Base-by-base conservation (phyloP, 2,329 filamentous ascomycete genomes). In the Pseudopithomyces maydicus region DNA sequence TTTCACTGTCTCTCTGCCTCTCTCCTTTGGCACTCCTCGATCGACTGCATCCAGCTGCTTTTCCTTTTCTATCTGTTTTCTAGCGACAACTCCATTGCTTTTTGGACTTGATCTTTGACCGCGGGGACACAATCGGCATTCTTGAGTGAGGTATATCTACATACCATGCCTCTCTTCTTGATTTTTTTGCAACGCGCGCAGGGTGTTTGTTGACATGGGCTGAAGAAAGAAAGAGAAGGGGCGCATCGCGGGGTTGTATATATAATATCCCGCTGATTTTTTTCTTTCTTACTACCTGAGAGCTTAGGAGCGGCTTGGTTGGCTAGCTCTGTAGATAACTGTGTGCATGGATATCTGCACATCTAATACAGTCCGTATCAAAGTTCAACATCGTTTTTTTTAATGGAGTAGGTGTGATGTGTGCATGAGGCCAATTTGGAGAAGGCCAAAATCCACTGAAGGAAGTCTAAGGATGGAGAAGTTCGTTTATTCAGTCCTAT, bases 181-280 rank as follows among this genome's bases (percentile, higher is more conserved):
- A 6, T 50, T 41, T 17, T 19, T 19, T 41, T 19, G 14, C 6
- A 6, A 19, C n/a, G 38, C n/a, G 14, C 7, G 7, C 14, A 19
- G 38, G 47, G 22, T 50, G 47, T 50, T 41, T 32, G 29, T 50
- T 39, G 6, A 33, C 29, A 14, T 29, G 8, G 26, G 26, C 26
- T 29, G 26, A 8, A 4, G 26, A 29, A 29, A 29, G 33, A 29
- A 22, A 35, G 14, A 26, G 7, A 17, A 32, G 14, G 22, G 20
- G 10, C 15, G 35, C 46, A 49, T 17, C 29, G 47, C 47, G 47
- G 47, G 47, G 19, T 41, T 50, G 47, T 50, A 50, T 12, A 50
- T 41, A 50, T 41, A 50, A 50, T 29, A 29, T 39, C 47, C 47
- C 35, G 47, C 35, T 29, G 5, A 29, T 29, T 8, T 29, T 29